Base-by-base conservation (phyloP, 257 asterid genomes). In the Knoxia roxburghii region DNA sequence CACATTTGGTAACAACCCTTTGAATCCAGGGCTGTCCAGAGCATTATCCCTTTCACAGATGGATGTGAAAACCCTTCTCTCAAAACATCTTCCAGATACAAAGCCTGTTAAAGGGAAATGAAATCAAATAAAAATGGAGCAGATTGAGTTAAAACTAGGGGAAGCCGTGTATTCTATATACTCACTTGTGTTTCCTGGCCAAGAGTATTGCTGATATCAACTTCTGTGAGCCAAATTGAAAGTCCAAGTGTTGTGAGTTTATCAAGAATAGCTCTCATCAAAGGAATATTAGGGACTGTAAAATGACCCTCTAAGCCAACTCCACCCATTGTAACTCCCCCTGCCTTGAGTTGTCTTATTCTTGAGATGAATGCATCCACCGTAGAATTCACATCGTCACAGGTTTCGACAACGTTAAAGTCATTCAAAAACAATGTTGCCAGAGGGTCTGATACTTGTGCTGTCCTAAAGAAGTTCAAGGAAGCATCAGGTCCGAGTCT, bases 1-100 rank as follows among this genome's bases (percentile, higher is more conserved):
- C 90, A 85, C 90, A 85, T 85, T 73, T 77, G 80, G 72, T 82
- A 85, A 70, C 90, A 85, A 29, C 81, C 80, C 17, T 73, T 69
- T 54, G 73, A 67, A 64, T 72, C 64, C 10, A 80, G 51, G 29
- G 90, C 85, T 24, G 81, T 64, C 90, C 90, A 85, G 4, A 85
- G 39, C 77, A 85, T 80, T 54, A 85, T 82, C 64, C 90, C 90
- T 43, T 74, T 70, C 35, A 85, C 87, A 0, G 83, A 75, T 39
- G 86, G 82, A 74, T 85, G 87, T 35, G 87, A 80, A 60, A 74
- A 85, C 9, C 74, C 83, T 67, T 85, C 90, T 68, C 87, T 70
- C 53, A 85, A 24, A n/a, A 80, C 90, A 64, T 68, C 74, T 72
- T 80, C 90, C 29, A 85, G 72, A 70, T 80, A 67, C n/a, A 61